Conservation (phyloP, 2,329 filamentous ascomycete species). For the Rhinocladiella mackenziei region DNA sequence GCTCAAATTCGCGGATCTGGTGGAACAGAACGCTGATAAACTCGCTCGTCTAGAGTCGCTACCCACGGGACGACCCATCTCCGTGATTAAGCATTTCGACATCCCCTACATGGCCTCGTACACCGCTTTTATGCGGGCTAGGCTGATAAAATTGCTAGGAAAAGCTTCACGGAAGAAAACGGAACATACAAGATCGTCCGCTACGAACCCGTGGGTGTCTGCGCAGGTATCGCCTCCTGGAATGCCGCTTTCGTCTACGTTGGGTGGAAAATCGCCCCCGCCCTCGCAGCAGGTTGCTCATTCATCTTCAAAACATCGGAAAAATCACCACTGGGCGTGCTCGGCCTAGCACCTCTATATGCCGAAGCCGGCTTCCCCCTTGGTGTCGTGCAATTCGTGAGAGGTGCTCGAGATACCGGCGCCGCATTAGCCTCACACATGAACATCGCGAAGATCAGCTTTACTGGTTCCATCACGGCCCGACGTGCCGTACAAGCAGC, state of each 20-base stretch:
- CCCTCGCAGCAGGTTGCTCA: constrained; percentile 55
- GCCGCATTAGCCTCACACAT: constrained; percentile 39
- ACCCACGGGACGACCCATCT: constrained; percentile 76
- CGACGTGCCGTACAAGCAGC: constrained; percentile 40
- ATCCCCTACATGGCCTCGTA: constrained; percentile 17
- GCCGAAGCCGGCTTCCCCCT: constrained; percentile 72
- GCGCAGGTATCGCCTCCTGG: constrained; percentile 74
- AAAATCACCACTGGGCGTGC: constrained; percentile 53
- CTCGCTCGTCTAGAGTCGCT: constrained; percentile 67
- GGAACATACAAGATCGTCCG: constrained; percentile 31
- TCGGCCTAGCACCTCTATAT: constrained; percentile 62
- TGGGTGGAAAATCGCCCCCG: constrained; percentile 60
- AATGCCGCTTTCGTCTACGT: constrained; percentile 73
- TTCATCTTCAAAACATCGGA: constrained; percentile 56
- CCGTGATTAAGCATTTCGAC: constrained; percentile 44
- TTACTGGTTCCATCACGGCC: constrained; percentile 38
- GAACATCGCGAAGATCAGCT: constrained; percentile 42
- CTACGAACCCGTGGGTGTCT: constrained; percentile 55
- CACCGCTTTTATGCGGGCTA: constrained; percentile 78
- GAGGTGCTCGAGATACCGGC: constrained; percentile 32
- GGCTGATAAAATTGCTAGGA: constrained; percentile 73
- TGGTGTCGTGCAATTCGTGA: constrained; percentile 54
- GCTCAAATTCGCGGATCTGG: constrained; percentile 48
- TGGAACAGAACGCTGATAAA: constrained; percentile 60
- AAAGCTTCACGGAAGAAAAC: constrained; percentile 46